Evolutionary conservation across 148 eudicot species (phyloP), one percentile per base, ranked within the genome.

Genomic region (Fagopyrum esculentum): DNA sequence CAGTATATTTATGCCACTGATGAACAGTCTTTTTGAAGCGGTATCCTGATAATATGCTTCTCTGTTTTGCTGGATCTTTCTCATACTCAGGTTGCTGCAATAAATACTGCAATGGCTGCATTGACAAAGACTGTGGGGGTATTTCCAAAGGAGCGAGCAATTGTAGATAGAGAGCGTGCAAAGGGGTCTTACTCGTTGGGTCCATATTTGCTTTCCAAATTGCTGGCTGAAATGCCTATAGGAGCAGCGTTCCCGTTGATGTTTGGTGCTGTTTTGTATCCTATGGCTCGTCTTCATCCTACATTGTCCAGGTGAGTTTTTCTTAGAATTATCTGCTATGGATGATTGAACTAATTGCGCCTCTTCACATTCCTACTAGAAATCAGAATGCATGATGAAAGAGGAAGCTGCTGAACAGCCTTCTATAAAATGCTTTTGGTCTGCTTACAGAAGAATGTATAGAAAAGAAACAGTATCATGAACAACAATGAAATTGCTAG

Each of bases 81-180:
- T 64, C 45, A 59, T 49, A 59, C 77, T 48, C 73, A 96, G 99
- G 98, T 96, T 88, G 93, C 98, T 78, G 99, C 99, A 46, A 96
- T 96, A 75, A 96, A 96, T 78, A 96, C 99, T 55, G 99, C 99
- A 74, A 96, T 96, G 99, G 99, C 99, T 81, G 94, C 99, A 75
- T 87, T 96, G 70, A 89, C 99, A 77, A 96, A 96, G 85, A 96
- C 99, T 11, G 98, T 87, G 10, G 94, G 99, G 45, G 90, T 96
- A 19, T 96, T 96, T 73, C 98, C 99, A 66, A 96, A 88, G 89
- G 99, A 96, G 81, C 98, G 98, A 79, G 91, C 94, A 69, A 92
- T 96, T 80, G 97, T 96, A 26, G 97, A 96, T 74, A 84, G 99
- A 76, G 99, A 96, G 80, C 85, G 98, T 40, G 93, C 97, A 74